Evolutionary conservation across 495 filamentous ascomycete genomes (phyloP).

Genomic region (Trichoderma virens): DNA sequence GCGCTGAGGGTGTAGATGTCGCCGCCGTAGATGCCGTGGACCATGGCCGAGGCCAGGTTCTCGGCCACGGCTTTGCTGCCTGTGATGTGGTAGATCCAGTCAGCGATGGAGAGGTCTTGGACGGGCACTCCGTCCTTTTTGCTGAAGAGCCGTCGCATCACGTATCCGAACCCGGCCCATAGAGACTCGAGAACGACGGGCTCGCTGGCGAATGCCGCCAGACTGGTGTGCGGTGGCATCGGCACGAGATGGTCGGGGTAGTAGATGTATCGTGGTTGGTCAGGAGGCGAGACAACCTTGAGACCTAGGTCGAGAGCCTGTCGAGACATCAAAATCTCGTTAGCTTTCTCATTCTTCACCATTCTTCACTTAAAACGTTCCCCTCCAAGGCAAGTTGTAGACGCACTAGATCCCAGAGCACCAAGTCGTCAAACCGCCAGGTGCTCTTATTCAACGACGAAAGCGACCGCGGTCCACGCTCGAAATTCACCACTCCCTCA

Average conservation of each 20-base stretch:
- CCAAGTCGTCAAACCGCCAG: slow-evolving; percentile 30
- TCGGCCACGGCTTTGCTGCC: slow-evolving; percentile 50
- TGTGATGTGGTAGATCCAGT: slow-evolving; percentile 54
- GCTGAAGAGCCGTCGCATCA: slow-evolving; percentile 15
- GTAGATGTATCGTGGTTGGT: slow-evolving; percentile 64
- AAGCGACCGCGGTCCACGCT: slow-evolving; percentile 78
- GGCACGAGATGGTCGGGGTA: slow-evolving; percentile 82
- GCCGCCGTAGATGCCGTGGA: slow-evolving; percentile 93
- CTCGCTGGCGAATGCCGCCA: slow-evolving; percentile 35
- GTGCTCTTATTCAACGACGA: slow-evolving; percentile 32
- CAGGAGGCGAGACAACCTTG: neutral
- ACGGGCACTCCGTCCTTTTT: neutral
- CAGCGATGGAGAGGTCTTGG: slow-evolving; percentile 64
- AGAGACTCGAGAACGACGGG: slow-evolving; percentile 53
- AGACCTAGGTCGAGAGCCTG: slow-evolving; percentile 51
- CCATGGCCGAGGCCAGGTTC: slow-evolving; percentile 68
- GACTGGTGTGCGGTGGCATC: slow-evolving; percentile 44
- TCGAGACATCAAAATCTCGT: neutral
- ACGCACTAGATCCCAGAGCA: slow-evolving; percentile 39
- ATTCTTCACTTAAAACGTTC: neutral
- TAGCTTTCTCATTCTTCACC: neutral
- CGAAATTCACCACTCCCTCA: slow-evolving; percentile 59
- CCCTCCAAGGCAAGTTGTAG: neutral
- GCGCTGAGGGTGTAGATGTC: slow-evolving; percentile 73
- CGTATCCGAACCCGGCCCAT: slow-evolving; percentile 28